Base-by-base conservation (phyloP, 1,139 yeast species). In the Lodderomyces orthopsilosis region DNA sequence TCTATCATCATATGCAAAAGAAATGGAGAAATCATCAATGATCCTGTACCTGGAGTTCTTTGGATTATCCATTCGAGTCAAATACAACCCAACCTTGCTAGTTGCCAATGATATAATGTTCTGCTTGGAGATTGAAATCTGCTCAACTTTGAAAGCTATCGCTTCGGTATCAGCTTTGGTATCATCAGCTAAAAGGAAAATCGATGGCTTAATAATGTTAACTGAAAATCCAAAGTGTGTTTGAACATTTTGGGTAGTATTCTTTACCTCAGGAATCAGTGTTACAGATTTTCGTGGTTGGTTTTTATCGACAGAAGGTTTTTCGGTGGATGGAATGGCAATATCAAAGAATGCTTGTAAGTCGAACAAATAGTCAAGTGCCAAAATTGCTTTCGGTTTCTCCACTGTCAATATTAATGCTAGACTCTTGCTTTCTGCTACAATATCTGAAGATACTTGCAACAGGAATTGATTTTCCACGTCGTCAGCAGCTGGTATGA, bases 1-100 rank as follows among this genome's bases (percentile, higher is more conserved):
- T 35, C 91, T 70, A 12, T 78, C 72, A 56, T 91, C 97, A 47
- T 86, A 69, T 0, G 89, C 79, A 49, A 88, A 74, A 0, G 91
- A 81, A 6, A 90, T 65, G 1, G 95, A 85, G 62, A 93, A 93
- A 56, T 93, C 97, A 61, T 94, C 98, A 49, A 94, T 73, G 32
- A 94, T 77, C 47, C 96, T 70, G 42, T 91, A 69, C 39, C 83
- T 73, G 43, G 75, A 74, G 10, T 75, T 74, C 19, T 83, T 81
- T 45, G 75, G 74, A 9, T 77, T 63, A 51, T 84, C 77, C 96
- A 94, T 91, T 21, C 70, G 74, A 41, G 91, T 81, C 51, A 93
- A 67, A 55, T 86, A 94, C 83, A 94, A 81, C 1, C 98, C 98
- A 43, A 90, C 79, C 49, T 86, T 87, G 51, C 83, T 79, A 1